These are phyloP conservation scores for Diplodia corticola DNA, from an alignment of 2,329 filamentous ascomycete species.

Conservation along the genomic window DNA sequence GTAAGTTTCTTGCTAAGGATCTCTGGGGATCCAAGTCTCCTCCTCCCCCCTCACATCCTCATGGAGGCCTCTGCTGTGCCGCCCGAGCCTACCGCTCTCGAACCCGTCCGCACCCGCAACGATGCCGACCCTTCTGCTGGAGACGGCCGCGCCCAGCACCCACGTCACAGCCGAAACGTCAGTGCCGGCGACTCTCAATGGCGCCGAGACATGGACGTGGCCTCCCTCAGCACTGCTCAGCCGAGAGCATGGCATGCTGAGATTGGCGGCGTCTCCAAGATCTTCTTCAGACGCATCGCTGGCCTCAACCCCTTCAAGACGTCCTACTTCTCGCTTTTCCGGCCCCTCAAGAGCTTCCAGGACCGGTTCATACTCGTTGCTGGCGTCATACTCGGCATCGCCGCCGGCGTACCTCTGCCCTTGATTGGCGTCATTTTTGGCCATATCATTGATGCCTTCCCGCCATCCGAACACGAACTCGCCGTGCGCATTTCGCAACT, in stretches of 20 bases:
- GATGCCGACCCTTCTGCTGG: slow-evolving; percentile 1
- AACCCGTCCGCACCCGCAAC: slow-evolving; percentile 7
- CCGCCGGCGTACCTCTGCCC: slow-evolving; percentile 44
- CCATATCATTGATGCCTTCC: slow-evolving; percentile 53
- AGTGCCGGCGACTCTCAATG: slow-evolving; percentile 32
- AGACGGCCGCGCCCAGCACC: not conserved
- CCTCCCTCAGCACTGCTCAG: slow-evolving; percentile 38
- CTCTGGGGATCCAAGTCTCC: not conserved
- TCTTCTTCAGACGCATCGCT: slow-evolving; percentile 41
- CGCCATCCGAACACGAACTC: slow-evolving; percentile 48
- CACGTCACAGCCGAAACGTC: slow-evolving; percentile 26
- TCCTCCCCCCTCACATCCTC: not conserved
- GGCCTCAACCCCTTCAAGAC: slow-evolving; percentile 48
- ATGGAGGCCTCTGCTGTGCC: slow-evolving; percentile 23
- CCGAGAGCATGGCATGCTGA: slow-evolving; percentile 35
- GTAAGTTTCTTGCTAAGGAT: slow-evolving; percentile 5
- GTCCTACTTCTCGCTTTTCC: slow-evolving; percentile 53
- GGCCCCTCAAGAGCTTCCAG: slow-evolving; percentile 44
- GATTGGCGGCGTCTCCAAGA: slow-evolving; percentile 34
- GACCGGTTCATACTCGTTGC: slow-evolving; percentile 39
- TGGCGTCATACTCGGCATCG: slow-evolving; percentile 40
- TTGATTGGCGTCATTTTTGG: slow-evolving; percentile 49
- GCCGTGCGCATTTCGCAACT: slow-evolving; percentile 45
- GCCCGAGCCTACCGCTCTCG: slow-evolving; percentile 18
- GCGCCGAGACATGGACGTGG: slow-evolving; percentile 37